Conservation (phyloP, 2,329 filamentous ascomycete genomes). For the Talaromyces sp. region DNA sequence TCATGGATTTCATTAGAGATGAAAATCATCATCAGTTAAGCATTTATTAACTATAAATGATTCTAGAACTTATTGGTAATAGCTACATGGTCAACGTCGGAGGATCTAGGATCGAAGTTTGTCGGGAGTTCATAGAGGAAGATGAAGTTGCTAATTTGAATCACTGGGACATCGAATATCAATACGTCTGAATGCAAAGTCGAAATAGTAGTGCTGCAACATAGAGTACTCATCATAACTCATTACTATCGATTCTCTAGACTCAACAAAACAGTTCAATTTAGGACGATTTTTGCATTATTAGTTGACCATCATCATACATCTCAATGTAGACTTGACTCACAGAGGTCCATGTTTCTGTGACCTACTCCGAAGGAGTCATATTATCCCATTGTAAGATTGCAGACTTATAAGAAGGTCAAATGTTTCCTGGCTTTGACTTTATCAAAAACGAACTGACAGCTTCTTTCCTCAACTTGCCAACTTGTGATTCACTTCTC, state of each 20-base stretch:
- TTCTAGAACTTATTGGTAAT: not conserved
- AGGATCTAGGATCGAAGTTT: not conserved
- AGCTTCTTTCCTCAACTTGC: not conserved
- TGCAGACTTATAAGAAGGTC: not conserved
- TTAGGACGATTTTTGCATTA: no score
- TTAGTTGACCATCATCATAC: not conserved
- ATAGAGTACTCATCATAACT: not conserved
- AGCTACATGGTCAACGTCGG: not conserved
- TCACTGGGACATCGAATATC: not conserved
- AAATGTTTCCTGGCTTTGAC: not conserved
- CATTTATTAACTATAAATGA: no score
- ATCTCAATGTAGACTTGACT: not conserved
- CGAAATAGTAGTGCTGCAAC: not conserved
- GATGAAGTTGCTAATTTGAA: not conserved
- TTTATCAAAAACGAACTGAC: not conserved
- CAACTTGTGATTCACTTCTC: not conserved
- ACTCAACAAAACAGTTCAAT: not conserved
- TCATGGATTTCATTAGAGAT: not conserved
- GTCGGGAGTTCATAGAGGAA: not conserved
- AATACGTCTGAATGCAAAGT: not conserved
- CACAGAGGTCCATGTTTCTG: not conserved
- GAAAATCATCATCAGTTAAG: not conserved
- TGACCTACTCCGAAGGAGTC: not conserved
- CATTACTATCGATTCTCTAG: not conserved
- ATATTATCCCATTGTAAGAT: not conserved